Conservation (phyloP, 2,329 filamentous ascomycete genomes). For the Hymenoscyphus linearis region DNA sequence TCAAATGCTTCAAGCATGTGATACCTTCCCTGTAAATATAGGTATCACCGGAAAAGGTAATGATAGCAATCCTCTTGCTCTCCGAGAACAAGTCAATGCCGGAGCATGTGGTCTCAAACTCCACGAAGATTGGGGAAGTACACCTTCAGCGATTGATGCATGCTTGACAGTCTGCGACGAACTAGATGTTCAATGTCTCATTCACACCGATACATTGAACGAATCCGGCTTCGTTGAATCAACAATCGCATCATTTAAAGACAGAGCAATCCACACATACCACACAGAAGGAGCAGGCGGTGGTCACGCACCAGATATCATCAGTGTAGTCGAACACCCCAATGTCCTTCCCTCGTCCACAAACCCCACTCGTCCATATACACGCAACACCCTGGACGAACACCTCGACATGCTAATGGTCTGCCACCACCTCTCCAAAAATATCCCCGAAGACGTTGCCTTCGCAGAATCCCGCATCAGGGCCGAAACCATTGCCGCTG, state of each 20-base stretch:
- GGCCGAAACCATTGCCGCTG: conserved; percentile 91
- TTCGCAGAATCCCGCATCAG: conserved; percentile 94
- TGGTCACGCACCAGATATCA: conserved; percentile 93
- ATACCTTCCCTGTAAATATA: conserved; percentile 76
- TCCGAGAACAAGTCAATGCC: conserved; percentile 75
- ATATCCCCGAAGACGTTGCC: conserved; percentile 92
- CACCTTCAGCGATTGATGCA: conserved; percentile 84
- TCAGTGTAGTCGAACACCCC: conserved; percentile 79
- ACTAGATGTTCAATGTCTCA: conserved; percentile 85
- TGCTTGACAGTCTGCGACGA: conserved; percentile 85
- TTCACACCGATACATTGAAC: conserved; percentile 94
- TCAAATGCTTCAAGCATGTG: conserved; percentile 85
- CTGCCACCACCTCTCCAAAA: conserved; percentile 86
- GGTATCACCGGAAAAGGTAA: conserved; percentile 94
- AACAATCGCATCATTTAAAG: conserved; percentile 78
- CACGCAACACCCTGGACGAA: conserved; percentile 87
- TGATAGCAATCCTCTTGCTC: conserved; percentile 63
- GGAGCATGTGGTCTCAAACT: conserved; percentile 89
- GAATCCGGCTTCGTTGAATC: conserved; percentile 96
- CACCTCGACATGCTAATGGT: conserved; percentile 99
- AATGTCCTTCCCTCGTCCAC: conserved; percentile 90
- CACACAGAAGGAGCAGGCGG: conserved; percentile 95
- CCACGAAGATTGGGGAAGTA: conserved; percentile 94
- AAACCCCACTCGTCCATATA: conserved; percentile 88
- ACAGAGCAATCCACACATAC: conserved; percentile 89